A percentile compares a stretch with the other conserved stretches of the same genome.
phyloP scores from a whole-genome alignment of 2,329 filamentous ascomycete species.

The Phyllosticta capitalensis region DNA sequence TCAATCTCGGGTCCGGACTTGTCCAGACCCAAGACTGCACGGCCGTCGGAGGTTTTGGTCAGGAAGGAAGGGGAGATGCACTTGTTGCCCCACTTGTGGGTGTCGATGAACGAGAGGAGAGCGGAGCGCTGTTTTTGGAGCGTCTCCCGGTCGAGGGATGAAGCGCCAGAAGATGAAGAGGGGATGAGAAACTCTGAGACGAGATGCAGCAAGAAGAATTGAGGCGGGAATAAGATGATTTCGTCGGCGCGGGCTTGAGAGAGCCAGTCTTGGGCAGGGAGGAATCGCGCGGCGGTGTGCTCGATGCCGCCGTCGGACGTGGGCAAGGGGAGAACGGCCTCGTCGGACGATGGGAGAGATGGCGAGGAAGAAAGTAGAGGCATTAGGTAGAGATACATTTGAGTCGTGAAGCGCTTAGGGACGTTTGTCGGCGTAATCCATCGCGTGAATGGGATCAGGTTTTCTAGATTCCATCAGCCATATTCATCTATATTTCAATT shows the following conservation, averaged over 20 bases:
- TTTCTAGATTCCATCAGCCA: slow-evolving; percentile 34
- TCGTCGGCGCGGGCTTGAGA: slow-evolving; percentile 50
- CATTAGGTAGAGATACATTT: slow-evolving; percentile 94
- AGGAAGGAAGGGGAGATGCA: slow-evolving; percentile 33
- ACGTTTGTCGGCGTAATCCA: slow-evolving; percentile 77
- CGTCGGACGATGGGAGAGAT: slow-evolving; percentile 25
- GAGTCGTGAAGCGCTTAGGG: slow-evolving; percentile 76
- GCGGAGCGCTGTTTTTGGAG: slow-evolving; percentile 29
- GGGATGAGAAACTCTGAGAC: slow-evolving; percentile 45
- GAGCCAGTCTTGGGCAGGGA: slow-evolving; percentile 61
- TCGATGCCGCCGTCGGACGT: slow-evolving; percentile 61
- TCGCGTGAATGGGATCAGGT: slow-evolving; percentile 72
- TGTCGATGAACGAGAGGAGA: slow-evolving; percentile 40
- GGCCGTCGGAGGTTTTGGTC: slow-evolving; percentile 36
- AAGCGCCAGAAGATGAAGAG: slow-evolving; percentile 15
- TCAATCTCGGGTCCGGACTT: slow-evolving; percentile 48
- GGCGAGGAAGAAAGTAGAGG: slow-evolving; percentile 34
- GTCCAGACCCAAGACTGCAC: slow-evolving; percentile 44
- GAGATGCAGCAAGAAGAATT: slow-evolving; percentile 62
- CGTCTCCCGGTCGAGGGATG: slow-evolving; percentile 21
- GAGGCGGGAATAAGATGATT: slow-evolving; percentile 83
- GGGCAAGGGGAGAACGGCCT: slow-evolving; percentile 57
- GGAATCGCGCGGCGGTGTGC: slow-evolving; percentile 69
- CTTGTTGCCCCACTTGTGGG: slow-evolving; percentile 42
- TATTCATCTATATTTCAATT: background rate